These are phyloP conservation scores for Pyricularia pennisetigena DNA, from an alignment of 2,329 filamentous ascomycete genomes.

Conservation along the genomic window DNA sequence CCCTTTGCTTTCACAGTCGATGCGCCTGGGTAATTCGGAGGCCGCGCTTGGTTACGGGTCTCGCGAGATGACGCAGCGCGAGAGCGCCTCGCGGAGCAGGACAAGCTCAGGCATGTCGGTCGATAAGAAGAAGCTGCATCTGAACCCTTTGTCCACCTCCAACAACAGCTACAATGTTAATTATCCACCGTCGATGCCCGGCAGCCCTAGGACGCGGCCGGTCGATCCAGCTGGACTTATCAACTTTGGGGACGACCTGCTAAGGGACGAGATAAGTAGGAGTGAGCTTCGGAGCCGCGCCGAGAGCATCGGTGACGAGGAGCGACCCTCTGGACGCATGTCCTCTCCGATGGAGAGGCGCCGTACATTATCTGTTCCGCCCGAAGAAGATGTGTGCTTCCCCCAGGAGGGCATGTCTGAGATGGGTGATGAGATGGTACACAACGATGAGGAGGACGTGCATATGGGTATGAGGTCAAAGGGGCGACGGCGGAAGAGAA, in stretches of 20 bases:
- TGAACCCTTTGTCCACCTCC: slow-evolving; percentile 16
- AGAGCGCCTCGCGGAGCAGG: slow-evolving; percentile 24
- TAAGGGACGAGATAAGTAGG: slow-evolving; percentile 48
- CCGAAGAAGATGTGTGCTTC: slow-evolving; percentile 87
- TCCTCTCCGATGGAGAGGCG: slow-evolving; percentile 34
- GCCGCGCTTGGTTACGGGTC: slow-evolving; percentile 28
- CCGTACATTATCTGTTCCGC: slow-evolving; percentile 49
- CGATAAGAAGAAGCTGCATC: slow-evolving; percentile 26
- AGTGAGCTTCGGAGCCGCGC: slow-evolving; percentile 1
- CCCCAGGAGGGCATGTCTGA: slow-evolving; percentile 72
- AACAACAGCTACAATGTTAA: slow-evolving; percentile 52
- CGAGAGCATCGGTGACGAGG: slow-evolving; percentile 8
- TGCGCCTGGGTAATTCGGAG: slow-evolving; percentile 23
- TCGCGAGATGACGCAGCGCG: slow-evolving; percentile 23
- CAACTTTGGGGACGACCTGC: slow-evolving; percentile 59
- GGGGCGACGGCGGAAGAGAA: slow-evolving; percentile 50
- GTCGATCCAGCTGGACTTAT: slow-evolving; percentile 37
- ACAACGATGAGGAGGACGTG: slow-evolving; percentile 9
- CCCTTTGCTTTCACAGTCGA: slow-evolving; percentile 40
- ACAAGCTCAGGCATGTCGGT: slow-evolving; percentile 43
- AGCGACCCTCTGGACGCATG: slow-evolving; percentile 17
- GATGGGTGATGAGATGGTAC: slow-evolving; percentile 65
- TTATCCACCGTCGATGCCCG: slow-evolving; percentile 58
- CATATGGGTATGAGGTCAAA: slow-evolving; percentile 15
- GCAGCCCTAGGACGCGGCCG: slow-evolving; percentile 44